phyloP scores from a whole-genome alignment of 441 rosid species.

The Adansonia madagascariensis region DNA sequence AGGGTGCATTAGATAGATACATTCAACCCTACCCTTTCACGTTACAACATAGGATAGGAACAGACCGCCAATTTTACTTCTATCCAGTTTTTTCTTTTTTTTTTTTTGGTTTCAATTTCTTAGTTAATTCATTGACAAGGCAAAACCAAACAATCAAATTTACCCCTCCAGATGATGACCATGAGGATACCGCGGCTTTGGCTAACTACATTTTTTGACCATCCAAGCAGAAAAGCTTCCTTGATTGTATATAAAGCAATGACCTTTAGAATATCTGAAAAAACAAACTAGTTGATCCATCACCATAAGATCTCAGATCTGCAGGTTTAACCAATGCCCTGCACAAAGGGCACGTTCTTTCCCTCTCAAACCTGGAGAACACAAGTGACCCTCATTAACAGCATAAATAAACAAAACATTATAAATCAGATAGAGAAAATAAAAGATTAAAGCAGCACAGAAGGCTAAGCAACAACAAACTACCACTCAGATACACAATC shows the following conservation, averaged over 20 bases:
- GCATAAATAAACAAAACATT: not conserved
- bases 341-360: conserved; percentile 77
- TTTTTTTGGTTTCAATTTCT: conserved; percentile 29
- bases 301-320: conserved; percentile 72
- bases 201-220: conserved; percentile 18
- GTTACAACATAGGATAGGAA: conserved; percentile 38
- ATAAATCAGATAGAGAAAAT: conserved; percentile 3
- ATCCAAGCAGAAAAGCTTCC: conserved; percentile 35
- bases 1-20: conserved; percentile 9
- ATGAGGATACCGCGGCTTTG: conserved; percentile 26
- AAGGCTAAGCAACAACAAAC: conserved; percentile 23
- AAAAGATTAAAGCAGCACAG: not conserved
- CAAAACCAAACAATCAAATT: conserved; percentile 32
- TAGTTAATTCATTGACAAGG: conserved; percentile 24
- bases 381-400: conserved; percentile 14
- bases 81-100: conserved; percentile 7
- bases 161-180: conserved; percentile 29
- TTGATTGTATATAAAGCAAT: conserved; percentile 21
- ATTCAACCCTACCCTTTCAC: conserved; percentile 16
- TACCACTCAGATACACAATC: conserved; percentile 85
- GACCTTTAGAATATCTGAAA: conserved; percentile 59
- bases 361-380: conserved; percentile 71
- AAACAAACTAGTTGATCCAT: conserved; percentile 74
- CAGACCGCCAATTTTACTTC: conserved; percentile 34
- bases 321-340: conserved; percentile 74